A percentile compares a stretch with the other conserved stretches of the same genome.
phyloP scores from a whole-genome alignment of 2,329 filamentous ascomycete genomes.

The Ceratocystis papillata region DNA sequence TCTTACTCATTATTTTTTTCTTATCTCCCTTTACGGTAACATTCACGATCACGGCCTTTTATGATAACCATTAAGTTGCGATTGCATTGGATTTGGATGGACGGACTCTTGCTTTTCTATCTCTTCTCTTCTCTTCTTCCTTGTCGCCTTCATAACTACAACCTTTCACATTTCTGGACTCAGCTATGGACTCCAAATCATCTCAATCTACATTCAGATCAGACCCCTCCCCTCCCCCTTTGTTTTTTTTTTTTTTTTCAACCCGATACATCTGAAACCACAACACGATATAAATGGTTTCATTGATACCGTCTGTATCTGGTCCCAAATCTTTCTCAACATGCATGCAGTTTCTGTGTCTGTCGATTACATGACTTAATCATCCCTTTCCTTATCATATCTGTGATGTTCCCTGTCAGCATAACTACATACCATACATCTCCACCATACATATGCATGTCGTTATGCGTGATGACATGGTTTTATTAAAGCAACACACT shows the following conservation, averaged over 20 bases:
- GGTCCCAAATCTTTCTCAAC: not conserved
- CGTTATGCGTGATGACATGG: not conserved
- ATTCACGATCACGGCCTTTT: conserved; percentile 15
- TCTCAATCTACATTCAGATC: not conserved
- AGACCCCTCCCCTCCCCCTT: too few species aligned
- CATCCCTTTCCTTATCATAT: not conserved
- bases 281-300: not conserved
- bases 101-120: conserved; percentile 11
- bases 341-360: not conserved
- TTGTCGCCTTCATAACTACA: not conserved
- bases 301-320: not conserved
- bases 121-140: not conserved
- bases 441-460: not conserved
- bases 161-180: not conserved
- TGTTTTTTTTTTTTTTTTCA: not conserved
- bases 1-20: not conserved
- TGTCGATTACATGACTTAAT: not conserved
- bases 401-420: not conserved
- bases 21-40: conserved; percentile 11
- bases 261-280: not conserved
- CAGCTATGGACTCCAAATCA: not conserved
- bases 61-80: conserved; percentile 13
- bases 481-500: not conserved
- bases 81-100: conserved; percentile 14
- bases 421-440: not conserved